Evolutionary conservation across 257 asterid genomes (phyloP), one percentile per base, ranked within the genome.

Genomic region (Solanum infundibuliforme): DNA sequence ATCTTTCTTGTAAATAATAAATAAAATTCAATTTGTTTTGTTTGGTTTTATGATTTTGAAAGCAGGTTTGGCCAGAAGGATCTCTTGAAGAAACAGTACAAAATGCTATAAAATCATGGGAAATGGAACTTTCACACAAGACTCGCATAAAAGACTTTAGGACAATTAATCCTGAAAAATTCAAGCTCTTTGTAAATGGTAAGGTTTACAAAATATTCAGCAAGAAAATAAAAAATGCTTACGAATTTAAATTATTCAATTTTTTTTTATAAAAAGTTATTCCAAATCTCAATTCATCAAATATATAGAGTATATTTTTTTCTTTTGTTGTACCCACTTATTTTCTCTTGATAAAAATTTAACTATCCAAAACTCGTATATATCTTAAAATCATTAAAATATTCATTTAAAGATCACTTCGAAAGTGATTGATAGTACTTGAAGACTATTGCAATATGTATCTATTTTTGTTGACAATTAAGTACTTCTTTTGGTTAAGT

Each of bases 121-220:
- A 96, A 92, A 95, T 96, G 99, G 99, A 95, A 90, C 83, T 95
- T 12, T 96, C 99, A 46, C 99, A 96, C 94, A 96, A 96, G 92
- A 94, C 93, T 38, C 90, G 95, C 2, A 52, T 94, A 5, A 90
- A 92, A 88, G 98, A 96, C 83, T 94, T 96, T 93, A 95, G 88
- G 91, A 95, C 94, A 25, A 93, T 96, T 13, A 94, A 90, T 68
- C 98, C 98, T 2, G 91, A 94, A 5, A 94, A 95, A 83, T 96
- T 96, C 95, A 94, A 91, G 86, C 96, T 96, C 90, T 88, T 95
- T 23, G 96, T 96, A 68, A 96, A 96, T 87, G 99, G 99, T 96
- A 91, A 83, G 27, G 3, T 41, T 4, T 35, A 73, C 32, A 65
- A 11, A 65, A 65, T 65, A n/a, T n/a, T 60, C 16, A 60, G 12